Base-by-base conservation (phyloP, 2,329 filamentous ascomycete species). In the Diplodia mutila region DNA sequence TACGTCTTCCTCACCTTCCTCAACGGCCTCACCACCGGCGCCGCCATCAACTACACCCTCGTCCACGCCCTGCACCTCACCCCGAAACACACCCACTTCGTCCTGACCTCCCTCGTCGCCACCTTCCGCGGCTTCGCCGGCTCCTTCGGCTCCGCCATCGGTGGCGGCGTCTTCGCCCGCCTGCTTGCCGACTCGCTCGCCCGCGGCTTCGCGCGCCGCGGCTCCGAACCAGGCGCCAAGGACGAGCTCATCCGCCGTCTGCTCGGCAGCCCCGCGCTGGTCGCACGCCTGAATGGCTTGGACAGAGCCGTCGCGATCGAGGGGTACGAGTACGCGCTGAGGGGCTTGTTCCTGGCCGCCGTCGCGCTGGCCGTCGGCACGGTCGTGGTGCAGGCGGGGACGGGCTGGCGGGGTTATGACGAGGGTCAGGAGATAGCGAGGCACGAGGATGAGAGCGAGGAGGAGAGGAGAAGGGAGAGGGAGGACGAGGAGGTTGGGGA, bases 41-140 rank as follows among this genome's bases (percentile, higher is more conserved):
- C 90, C 0, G 84, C 87, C 6, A 80, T 94, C 67, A 95, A 94
- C 77, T 96, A 96, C 78, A 91, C 90, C 0, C 85, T 96, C 2
- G 91, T 92, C 0, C 93, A 96, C 73, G 77, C 94, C 5, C 83
- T 96, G 4, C 91, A 95, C 75, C 82, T 94, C 5, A 91, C 90
- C 0, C 81, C 82, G 0, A 83, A 86, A 0, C 83, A 86, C 7
- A 87, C 88, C 0, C 91, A 94, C 73, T 93, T 91, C 73, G 87
- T 95, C 61, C 87, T 90, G 3, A 92, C 90, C 0, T 90, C 91
- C 14, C 82, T 97, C 51, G 79, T 94, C 4, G 87, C 90, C 32
- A 96, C 92, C 0, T 94, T 94, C 78, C 86, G 93, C 4, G 91
- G 91, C 5, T 94, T 95, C 70, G 91, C 91, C 0, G 91, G 91